Evolutionary conservation across 2,329 filamentous ascomycete species (phyloP).

Genomic region (Lomentospora prolificans): DNA sequence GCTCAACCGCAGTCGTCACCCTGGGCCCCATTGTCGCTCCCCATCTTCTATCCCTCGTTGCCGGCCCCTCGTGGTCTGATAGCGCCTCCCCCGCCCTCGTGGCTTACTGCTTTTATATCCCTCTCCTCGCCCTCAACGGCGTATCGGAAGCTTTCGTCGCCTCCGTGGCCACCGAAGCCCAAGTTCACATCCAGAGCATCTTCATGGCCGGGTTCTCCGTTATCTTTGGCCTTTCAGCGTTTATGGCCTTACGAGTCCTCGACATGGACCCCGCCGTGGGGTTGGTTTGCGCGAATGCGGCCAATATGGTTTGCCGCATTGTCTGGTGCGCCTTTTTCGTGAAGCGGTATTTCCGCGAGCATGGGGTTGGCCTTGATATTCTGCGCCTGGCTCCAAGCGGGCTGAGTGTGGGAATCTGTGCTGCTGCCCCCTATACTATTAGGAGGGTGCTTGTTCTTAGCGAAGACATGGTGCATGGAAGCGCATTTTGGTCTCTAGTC

Average conservation of each 20-base stretch:
- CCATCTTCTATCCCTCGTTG: slow-evolving; percentile 61
- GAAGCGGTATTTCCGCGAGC: slow-evolving; percentile 44
- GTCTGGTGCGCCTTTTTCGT: slow-evolving; percentile 73
- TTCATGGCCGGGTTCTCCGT: slow-evolving; percentile 80
- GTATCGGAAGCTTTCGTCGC: slow-evolving; percentile 88
- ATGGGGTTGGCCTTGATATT: slow-evolving; percentile 31
- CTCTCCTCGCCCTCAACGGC: slow-evolving; percentile 84
- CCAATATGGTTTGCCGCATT: slow-evolving; percentile 85
- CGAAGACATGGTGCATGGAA: not conserved
- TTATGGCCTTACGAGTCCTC: slow-evolving; percentile 60
- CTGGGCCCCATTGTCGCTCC: slow-evolving; percentile 70
- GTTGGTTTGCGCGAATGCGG: slow-evolving; percentile 73
- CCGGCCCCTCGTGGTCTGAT: slow-evolving; percentile 65
- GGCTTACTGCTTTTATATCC: slow-evolving; percentile 85
- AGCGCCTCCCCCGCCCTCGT: slow-evolving; percentile 66
- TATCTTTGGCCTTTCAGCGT: slow-evolving; percentile 66
- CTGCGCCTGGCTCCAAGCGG: slow-evolving; percentile 32
- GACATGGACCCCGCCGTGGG: slow-evolving; percentile 61
- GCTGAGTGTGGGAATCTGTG: slow-evolving; percentile 30
- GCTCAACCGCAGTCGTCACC: slow-evolving; percentile 58
- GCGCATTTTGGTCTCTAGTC: slow-evolving; percentile 22
- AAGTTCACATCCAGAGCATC: slow-evolving; percentile 67
- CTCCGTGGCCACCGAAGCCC: slow-evolving; percentile 64
- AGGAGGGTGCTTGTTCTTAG: slow-evolving; percentile 13
- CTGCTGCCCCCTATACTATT: slow-evolving; percentile 33